A percentile compares a stretch with the other conserved stretches of the same genome.
Evolutionary conservation across 2,329 filamentous ascomycete species (phyloP).

Genomic region (Ophiostoma himal-ulmi): DNA sequence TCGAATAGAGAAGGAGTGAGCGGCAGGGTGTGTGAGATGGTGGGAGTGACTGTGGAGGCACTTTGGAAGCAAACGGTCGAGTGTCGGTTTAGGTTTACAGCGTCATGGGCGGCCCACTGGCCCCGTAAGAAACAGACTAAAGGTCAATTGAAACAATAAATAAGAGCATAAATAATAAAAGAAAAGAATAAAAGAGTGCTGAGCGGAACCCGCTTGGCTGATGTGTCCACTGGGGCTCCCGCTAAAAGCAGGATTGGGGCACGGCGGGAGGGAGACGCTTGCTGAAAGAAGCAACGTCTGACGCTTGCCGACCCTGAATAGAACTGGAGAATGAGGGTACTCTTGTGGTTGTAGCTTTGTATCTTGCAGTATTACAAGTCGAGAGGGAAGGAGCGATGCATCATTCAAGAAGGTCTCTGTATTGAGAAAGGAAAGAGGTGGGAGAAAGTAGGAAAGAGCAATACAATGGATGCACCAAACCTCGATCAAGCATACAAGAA

Average conservation of each 20-base stretch:
- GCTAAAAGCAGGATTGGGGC: constrained; percentile 18
- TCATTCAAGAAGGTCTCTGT: background rate
- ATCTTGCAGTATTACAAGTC: background rate
- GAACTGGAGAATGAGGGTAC: background rate
- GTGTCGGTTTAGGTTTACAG: constrained; percentile 15
- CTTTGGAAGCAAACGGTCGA: constrained; percentile 20
- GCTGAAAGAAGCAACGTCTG: constrained; percentile 10
- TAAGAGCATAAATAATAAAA: background rate
- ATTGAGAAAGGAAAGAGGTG: background rate
- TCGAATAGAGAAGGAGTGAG: background rate
- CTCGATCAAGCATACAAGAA: background rate
- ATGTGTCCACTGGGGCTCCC: constrained; percentile 18
- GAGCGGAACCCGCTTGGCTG: constrained; percentile 17
- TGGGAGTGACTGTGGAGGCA: background rate
- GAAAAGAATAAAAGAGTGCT: constrained; percentile 9
- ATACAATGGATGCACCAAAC: background rate
- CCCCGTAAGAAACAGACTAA: background rate
- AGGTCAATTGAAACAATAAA: constrained; percentile 1
- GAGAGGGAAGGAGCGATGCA: background rate
- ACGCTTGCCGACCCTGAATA: constrained; percentile 10
- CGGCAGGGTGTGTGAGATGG: constrained; percentile 4
- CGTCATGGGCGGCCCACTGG: constrained; percentile 23
- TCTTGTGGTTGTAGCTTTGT: background rate
- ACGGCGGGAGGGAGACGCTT: constrained; percentile 18
- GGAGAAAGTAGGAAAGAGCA: background rate